Evolutionary conservation across 306 rosid species (phyloP).

Genomic region (Medicago lupulina): DNA sequence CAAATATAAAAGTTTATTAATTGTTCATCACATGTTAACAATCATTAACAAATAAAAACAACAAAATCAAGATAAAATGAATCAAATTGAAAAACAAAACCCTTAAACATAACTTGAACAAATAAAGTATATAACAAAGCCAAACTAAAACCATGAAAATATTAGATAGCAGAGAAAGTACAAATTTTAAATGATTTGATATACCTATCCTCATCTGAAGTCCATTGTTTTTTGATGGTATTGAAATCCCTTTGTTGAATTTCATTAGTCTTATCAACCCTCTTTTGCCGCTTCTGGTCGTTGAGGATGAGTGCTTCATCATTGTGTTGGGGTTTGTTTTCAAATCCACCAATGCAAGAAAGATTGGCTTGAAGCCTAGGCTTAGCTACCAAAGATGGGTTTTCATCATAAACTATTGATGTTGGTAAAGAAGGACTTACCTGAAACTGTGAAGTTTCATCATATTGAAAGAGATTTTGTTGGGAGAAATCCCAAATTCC

Average conservation of each 20-base stretch:
- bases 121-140: background rate
- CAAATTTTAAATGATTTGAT: background rate
- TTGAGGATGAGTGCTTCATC: background rate
- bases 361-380: background rate
- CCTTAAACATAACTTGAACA: background rate
- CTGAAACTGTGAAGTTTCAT: background rate
- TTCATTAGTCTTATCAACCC: background rate
- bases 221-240: slow-evolving; percentile 77
- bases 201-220: slow-evolving; percentile 66
- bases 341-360: background rate
- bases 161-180: background rate
- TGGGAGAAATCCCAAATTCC: slow-evolving; percentile 35
- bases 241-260: slow-evolving; percentile 3
- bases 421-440: background rate
- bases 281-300: background rate
- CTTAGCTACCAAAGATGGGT: slow-evolving; percentile 27
- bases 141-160: background rate
- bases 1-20: background rate
- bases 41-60: background rate
- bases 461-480: background rate
- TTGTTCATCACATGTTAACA: background rate
- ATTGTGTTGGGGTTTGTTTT: background rate
- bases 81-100: background rate
- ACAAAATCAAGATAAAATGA: background rate
- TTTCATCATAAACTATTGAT: slow-evolving; percentile 26